Evolutionary conservation across 306 rosid species (phyloP), one percentile per base, ranked within the genome.

Genomic region (Canavalia ensiformis): DNA sequence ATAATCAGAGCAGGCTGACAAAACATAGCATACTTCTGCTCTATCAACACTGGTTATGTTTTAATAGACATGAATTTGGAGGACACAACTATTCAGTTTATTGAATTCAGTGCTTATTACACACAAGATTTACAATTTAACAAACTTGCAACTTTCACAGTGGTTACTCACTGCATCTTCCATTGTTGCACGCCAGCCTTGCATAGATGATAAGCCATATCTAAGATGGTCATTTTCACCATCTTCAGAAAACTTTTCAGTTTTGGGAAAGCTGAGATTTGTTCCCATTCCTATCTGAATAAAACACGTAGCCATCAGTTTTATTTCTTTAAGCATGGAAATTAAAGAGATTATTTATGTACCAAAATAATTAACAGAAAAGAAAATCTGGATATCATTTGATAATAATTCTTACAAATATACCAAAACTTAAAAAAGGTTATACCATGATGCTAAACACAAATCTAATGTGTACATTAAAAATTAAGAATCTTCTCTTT

Each of bases 161-260:
- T 35, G 57, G 54, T 44, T 74, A 92, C 97, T 89, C 72, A 94
- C 98, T 55, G 98, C 98, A 89, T 94, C 98, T 90, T 94, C 98
- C 98, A 94, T 94, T 82, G 97, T 64, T 69, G 93, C 89, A 31
- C 98, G 97, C 98, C 98, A 94, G 11, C 98, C 98, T 89, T 94
- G 98, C 98, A 94, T 94, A 54, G 97, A 94, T n/a, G 98, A 91
- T 74, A 92, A 75, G 58, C 98, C 98, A 87, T 87, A 92, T 86
- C 92, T 86, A 70, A 92, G 92, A 68, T 81, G 18, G 50, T 75
- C 88, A 81, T 90, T 92, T 59, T 86, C 94, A 69, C 97, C 97
- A 81, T 94, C 94, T 69, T 94, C 93, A 29, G 97, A 92, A 82
- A 82, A 83, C 88, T 94, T 94, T 2, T 92, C 98, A 63, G 98